Conservation (phyloP, 805 yeast species). For the Zygosaccharomyces bisporus region DNA sequence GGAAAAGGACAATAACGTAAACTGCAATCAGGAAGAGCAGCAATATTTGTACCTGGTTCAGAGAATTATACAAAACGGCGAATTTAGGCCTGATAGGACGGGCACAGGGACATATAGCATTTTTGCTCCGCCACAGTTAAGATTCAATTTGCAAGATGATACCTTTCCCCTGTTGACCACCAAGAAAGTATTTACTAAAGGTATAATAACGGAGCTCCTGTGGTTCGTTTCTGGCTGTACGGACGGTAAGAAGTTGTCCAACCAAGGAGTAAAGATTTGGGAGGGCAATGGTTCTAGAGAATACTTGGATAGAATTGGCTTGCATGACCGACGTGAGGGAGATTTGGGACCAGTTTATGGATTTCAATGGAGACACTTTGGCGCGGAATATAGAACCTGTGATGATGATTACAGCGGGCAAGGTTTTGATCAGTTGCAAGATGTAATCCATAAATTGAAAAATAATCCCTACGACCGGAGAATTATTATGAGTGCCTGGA, state of each 20-base stretch:
- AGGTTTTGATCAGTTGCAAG: constrained; percentile 87
- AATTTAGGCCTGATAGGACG: constrained; percentile 89
- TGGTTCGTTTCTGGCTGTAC: constrained; percentile 94
- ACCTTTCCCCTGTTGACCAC: constrained; percentile 88
- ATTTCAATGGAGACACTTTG: constrained; percentile 99
- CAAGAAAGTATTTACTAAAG: constrained; percentile 84
- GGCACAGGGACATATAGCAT: constrained; percentile 93
- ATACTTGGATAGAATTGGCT: constrained; percentile 78
- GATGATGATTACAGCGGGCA: constrained; percentile 81
- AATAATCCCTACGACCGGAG: constrained; percentile 92
- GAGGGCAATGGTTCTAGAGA: constrained; percentile 97
- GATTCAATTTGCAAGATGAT: constrained; percentile 71
- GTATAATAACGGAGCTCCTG: constrained; percentile 79
- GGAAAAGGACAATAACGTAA: constrained; percentile 6
- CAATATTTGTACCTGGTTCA: constrained; percentile 82
- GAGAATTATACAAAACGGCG: constrained; percentile 78
- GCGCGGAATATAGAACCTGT: constrained; percentile 85
- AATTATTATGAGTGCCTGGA: constrained; percentile 96
- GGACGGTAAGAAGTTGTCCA: constrained; percentile 73
- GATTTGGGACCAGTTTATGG: constrained; percentile 99
- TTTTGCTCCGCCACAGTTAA: constrained; percentile 93
- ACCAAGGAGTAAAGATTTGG: constrained; percentile 94
- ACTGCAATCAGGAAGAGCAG: constrained; percentile 58
- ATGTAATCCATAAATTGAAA: constrained; percentile 73
- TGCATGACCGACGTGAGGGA: constrained; percentile 78